Conservation (phyloP, 2,329 filamentous ascomycete species). For the Claviceps quebecensis region DNA sequence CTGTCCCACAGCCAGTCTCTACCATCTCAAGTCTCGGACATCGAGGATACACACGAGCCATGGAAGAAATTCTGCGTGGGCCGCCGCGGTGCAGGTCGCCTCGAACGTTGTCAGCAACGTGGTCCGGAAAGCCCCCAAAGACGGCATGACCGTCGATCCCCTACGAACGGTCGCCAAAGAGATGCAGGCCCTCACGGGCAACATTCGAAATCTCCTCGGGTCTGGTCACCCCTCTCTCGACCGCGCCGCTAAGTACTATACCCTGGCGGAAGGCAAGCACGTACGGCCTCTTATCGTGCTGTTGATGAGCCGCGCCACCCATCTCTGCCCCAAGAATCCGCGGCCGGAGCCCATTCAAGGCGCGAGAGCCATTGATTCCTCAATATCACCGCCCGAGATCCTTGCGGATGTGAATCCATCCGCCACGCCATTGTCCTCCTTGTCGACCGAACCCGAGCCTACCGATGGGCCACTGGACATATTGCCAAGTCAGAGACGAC, state of each 20-base stretch:
- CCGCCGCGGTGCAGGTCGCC: conserved; percentile 56
- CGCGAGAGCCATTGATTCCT: conserved; percentile 33
- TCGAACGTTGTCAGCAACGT: conserved; percentile 59
- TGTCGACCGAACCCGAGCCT: conserved; percentile 21
- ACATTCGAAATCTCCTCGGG: conserved; percentile 83
- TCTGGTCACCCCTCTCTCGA: conserved; percentile 91
- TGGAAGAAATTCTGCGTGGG: conserved; percentile 50
- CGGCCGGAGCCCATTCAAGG: conserved; percentile 26
- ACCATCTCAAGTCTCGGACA: conserved; percentile 15
- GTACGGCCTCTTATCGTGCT: conserved; percentile 87
- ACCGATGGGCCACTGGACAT: conserved; percentile 46
- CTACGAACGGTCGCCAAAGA: conserved; percentile 85
- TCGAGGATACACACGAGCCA: conserved; percentile 29
- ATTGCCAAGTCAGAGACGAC: conserved; percentile 77
- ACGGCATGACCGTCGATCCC: conserved; percentile 67
- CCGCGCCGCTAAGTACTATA: conserved; percentile 95
- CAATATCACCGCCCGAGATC: conserved; percentile 40
- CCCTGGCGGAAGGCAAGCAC: conserved; percentile 91
- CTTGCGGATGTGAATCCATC: conserved; percentile 74
- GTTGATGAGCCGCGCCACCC: conserved; percentile 88
- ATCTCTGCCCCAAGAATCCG: conserved; percentile 51
- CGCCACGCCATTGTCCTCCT: conserved; percentile 29
- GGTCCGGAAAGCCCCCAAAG: conserved; percentile 45
- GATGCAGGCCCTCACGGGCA: conserved; percentile 89
- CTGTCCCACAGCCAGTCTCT: conserved; percentile 17